Evolutionary conservation across 331 rosid species (phyloP).

Genomic region (Telfairia occidentalis): DNA sequence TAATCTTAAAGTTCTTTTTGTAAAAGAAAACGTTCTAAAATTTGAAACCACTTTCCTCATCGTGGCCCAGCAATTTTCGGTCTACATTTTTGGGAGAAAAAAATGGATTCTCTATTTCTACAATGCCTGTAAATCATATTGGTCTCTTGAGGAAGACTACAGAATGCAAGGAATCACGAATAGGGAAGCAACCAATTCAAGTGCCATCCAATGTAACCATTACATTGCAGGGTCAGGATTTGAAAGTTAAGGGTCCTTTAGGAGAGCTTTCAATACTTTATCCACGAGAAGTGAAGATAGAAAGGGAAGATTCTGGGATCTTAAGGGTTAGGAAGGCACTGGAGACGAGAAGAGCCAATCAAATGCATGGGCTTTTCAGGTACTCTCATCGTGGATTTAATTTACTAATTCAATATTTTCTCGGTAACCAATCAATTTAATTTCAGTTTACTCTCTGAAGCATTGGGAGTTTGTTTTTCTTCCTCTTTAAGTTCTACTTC

Average conservation of each 20-base stretch:
- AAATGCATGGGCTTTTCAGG: slow-evolving; percentile 99
- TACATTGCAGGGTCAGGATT: slow-evolving; percentile 60
- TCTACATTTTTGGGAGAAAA: slow-evolving; percentile 62
- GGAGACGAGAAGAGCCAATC: slow-evolving; percentile 85
- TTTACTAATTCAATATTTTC: neutral
- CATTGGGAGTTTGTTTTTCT: neutral
- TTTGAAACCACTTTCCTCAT: slow-evolving; percentile 15
- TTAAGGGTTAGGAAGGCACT: slow-evolving; percentile 57
- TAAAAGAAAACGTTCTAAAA: neutral
- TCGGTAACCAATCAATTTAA: neutral
- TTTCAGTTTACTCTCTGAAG: neutral
- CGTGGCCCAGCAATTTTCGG: slow-evolving; percentile 63
- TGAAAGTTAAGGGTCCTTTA: slow-evolving; percentile 80
- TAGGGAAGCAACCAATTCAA: slow-evolving; percentile 77
- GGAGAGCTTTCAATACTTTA: slow-evolving; percentile 73
- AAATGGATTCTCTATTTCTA: slow-evolving; percentile 29
- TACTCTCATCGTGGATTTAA: slow-evolving; percentile 21
- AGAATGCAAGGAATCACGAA: slow-evolving; percentile 90
- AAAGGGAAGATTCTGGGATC: slow-evolving; percentile 53
- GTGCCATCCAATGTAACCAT: slow-evolving; percentile 71
- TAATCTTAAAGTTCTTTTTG: slow-evolving; percentile 1
- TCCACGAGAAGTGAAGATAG: slow-evolving; percentile 73
- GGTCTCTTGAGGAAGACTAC: slow-evolving; percentile 39
- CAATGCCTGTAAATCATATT: slow-evolving; percentile 29
- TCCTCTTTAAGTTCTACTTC: neutral